Evolutionary conservation across 2,329 filamentous ascomycete species (phyloP).

Genomic region (Colletotrichum aenigma): DNA sequence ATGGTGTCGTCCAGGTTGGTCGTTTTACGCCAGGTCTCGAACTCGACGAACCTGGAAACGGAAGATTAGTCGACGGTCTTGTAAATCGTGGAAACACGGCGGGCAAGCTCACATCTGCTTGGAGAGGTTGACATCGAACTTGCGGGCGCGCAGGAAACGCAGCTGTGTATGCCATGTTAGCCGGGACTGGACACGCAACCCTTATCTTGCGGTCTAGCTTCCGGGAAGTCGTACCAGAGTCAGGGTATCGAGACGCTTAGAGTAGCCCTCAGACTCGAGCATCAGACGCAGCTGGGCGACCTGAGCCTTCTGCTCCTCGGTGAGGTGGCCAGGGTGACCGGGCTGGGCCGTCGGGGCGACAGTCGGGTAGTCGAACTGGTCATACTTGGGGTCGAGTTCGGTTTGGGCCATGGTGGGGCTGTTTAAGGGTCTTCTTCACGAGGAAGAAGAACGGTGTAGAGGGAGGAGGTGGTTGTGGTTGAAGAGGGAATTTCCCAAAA

Average conservation of each 20-base stretch:
- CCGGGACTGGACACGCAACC: background rate
- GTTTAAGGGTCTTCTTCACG: slow-evolving; percentile 7
- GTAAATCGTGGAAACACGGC: background rate
- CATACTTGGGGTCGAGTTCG: slow-evolving; percentile 85
- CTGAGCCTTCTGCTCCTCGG: slow-evolving; percentile 84
- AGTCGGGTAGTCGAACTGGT: slow-evolving; percentile 92
- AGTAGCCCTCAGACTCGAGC: slow-evolving; percentile 85
- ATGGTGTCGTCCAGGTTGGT: slow-evolving; percentile 84
- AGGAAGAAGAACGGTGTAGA: slow-evolving; percentile 11
- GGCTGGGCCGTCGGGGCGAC: slow-evolving; percentile 70
- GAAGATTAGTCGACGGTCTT: background rate
- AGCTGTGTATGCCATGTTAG: slow-evolving; percentile 53
- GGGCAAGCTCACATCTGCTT: slow-evolving; percentile 77
- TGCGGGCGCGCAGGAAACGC: slow-evolving; percentile 90
- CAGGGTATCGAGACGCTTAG: slow-evolving; percentile 86
- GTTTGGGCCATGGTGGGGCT: slow-evolving; percentile 19
- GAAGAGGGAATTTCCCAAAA: slow-evolving; percentile 7
- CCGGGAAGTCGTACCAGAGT: slow-evolving; percentile 69
- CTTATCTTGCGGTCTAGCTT: slow-evolving; percentile 11
- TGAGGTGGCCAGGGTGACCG: slow-evolving; percentile 90
- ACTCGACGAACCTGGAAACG: slow-evolving; percentile 80
- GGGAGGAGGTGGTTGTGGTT: background rate
- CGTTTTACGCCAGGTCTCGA: slow-evolving; percentile 89
- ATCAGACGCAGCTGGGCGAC: slow-evolving; percentile 83
- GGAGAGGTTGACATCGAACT: slow-evolving; percentile 84